These are phyloP conservation scores for Psophocarpus tetragonolobus DNA, from an alignment of 306 rosid species.

Conservation along the genomic window DNA sequence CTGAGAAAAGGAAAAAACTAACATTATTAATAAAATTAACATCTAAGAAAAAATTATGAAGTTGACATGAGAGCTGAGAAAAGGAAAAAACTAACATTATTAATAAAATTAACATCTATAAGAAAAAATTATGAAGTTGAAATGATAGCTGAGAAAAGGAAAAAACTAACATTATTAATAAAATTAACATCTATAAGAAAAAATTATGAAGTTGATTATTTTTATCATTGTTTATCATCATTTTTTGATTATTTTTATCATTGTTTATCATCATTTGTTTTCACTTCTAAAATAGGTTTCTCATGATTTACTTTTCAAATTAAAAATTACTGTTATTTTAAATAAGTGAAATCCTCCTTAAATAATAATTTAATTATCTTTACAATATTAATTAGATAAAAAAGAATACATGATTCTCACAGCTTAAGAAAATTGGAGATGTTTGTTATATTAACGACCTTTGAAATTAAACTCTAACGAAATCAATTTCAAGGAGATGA, in stretches of 20 bases:
- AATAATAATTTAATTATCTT: neutral
- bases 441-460: neutral
- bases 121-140: too few relatives aligned
- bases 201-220: too few relatives aligned
- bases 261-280: neutral
- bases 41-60: too few relatives aligned
- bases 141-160: too few relatives aligned
- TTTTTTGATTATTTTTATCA: neutral
- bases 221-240: neutral
- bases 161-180: too few relatives aligned
- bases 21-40: too few relatives aligned
- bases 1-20: too few relatives aligned
- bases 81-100: too few relatives aligned
- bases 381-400: neutral
- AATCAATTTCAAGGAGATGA: slow-evolving; percentile 3
- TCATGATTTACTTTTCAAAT: neutral
- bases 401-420: neutral
- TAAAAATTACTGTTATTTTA: neutral
- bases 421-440: neutral
- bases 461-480: neutral
- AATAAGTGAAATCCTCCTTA: neutral
- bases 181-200: too few relatives aligned
- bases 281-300: neutral
- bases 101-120: too few relatives aligned
- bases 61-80: too few relatives aligned